Evolutionary conservation across 164 flowering plant species (phyloP).

Genomic region (Magnolia officinalis): DNA sequence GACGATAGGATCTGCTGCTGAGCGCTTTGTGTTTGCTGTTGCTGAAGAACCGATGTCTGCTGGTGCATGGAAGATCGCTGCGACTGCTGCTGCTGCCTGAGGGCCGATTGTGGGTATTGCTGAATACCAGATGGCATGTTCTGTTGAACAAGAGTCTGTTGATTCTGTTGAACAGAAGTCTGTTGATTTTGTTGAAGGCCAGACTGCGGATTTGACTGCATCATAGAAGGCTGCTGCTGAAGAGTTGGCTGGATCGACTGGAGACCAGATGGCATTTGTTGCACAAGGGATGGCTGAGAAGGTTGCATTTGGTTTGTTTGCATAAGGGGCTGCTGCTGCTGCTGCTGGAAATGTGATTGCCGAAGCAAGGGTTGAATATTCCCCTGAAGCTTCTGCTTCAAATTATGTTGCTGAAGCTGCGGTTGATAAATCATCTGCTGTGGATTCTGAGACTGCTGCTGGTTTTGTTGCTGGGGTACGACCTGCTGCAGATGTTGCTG

Average conservation of each 20-base stretch:
- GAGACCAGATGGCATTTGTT: conserved; percentile 43
- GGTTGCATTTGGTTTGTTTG: conserved; percentile 63
- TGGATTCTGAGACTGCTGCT: conserved; percentile 36
- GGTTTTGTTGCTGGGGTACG: conserved; percentile 32
- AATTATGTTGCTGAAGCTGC: conserved; percentile 21
- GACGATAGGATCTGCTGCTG: conserved; percentile 48
- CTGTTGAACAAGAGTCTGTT: conserved; percentile 56
- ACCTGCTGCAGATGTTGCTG: conserved; percentile 38
- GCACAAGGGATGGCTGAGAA: conserved; percentile 58
- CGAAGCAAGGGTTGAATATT: conserved; percentile 36
- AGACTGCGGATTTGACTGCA: conserved; percentile 45
- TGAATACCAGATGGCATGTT: conserved; percentile 49
- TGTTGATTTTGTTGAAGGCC: conserved; percentile 63
- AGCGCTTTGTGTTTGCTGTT: conserved; percentile 51
- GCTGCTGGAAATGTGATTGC: conserved; percentile 59
- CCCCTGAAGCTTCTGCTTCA: conserved; percentile 50
- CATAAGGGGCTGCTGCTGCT: conserved; percentile 47
- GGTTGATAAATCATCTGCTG: conserved; percentile 52
- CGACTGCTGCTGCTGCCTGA: conserved; percentile 28
- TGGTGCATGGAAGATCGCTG: conserved; percentile 34
- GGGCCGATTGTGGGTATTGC: conserved; percentile 57
- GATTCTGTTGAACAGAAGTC: conserved; percentile 56
- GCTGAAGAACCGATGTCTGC: conserved; percentile 49
- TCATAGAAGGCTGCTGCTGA: conserved; percentile 45
- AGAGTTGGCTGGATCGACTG: conserved; percentile 27